Conservation (phyloP, 345 rosid genomes). For the Noccaea caerulescens region DNA sequence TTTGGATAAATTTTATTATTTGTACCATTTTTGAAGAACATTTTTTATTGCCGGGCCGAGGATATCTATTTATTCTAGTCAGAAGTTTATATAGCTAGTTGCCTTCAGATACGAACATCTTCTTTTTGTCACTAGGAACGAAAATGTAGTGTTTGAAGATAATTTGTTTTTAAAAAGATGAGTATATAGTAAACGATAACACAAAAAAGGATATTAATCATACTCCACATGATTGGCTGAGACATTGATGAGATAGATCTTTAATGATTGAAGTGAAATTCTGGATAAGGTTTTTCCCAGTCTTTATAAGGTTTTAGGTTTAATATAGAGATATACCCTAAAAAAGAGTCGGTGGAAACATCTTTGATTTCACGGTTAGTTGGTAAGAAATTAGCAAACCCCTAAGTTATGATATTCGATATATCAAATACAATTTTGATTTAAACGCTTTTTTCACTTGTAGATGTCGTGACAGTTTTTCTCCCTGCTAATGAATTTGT, state of each 20-base stretch:
- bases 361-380: not conserved
- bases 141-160: not conserved
- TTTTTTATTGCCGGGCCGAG: too few relatives aligned
- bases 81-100: not conserved
- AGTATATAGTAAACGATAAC: not conserved
- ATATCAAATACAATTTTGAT: too few relatives aligned
- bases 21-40: too few relatives aligned
- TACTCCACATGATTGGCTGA: constrained; percentile 9
- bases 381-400: not conserved
- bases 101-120: not conserved
- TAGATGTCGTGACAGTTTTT: too few relatives aligned
- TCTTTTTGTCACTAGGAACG: not conserved
- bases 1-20: too few relatives aligned
- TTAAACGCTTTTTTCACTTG: too few relatives aligned
- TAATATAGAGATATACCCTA: not conserved
- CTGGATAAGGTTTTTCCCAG: constrained; percentile 16
- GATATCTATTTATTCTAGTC: not conserved
- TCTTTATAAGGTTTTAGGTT: not conserved
- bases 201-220: constrained; percentile 12
- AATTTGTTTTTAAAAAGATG: not conserved
- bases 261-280: constrained; percentile 25
- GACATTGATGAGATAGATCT: constrained; percentile 27
- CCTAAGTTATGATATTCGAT: too few relatives aligned
- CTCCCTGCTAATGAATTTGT: too few relatives aligned
- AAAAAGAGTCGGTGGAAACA: not conserved